Evolutionary conservation across 2,329 filamentous ascomycete species (phyloP).

Genomic region (Ophiocordyceps australis): DNA sequence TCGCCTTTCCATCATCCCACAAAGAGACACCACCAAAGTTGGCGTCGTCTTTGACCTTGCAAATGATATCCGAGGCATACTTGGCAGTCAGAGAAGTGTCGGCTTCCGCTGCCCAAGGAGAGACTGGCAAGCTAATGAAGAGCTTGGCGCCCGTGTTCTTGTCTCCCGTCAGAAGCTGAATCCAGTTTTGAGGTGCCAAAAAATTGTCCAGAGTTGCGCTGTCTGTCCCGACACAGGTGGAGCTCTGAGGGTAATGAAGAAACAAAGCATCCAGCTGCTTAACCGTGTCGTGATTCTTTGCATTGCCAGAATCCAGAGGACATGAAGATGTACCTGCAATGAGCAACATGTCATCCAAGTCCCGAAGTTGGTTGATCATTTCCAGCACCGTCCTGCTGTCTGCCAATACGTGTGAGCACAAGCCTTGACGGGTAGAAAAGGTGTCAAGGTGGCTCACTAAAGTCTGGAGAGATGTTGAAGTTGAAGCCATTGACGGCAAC

Average conservation of each 20-base stretch:
- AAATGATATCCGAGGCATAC: constrained; percentile 17
- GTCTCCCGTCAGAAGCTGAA: too few species aligned
- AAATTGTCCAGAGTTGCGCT: too few species aligned
- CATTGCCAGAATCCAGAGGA: constrained; percentile 9
- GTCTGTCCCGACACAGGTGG: constrained; percentile 15
- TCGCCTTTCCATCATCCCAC: constrained; percentile 22
- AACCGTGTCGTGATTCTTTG: too few species aligned
- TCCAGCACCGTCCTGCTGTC: constrained; percentile 17
- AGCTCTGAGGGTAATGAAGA: constrained; percentile 32
- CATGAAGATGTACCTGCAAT: constrained; percentile 28
- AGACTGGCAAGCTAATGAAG: constrained; percentile 23
- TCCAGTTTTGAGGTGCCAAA: too few species aligned
- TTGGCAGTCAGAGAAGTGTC: constrained; percentile 17
- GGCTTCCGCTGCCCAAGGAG: constrained; percentile 8
- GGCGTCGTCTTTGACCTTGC: constrained; percentile 14
- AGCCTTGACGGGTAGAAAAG: too few species aligned
- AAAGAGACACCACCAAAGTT: constrained; percentile 27
- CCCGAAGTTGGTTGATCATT: constrained; percentile 17
- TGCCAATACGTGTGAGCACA: constrained; percentile 3
- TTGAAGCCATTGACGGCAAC: constrained; percentile 21
- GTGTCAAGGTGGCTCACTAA: too few species aligned
- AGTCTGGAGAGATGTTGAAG: constrained; percentile 25
- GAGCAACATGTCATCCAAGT: constrained; percentile 11
- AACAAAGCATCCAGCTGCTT: constrained; percentile 24
- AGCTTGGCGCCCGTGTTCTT: constrained; percentile 22